Evolutionary conservation across 140 eudicot genomes (phyloP).

Genomic region (Oenanthe javanica): DNA sequence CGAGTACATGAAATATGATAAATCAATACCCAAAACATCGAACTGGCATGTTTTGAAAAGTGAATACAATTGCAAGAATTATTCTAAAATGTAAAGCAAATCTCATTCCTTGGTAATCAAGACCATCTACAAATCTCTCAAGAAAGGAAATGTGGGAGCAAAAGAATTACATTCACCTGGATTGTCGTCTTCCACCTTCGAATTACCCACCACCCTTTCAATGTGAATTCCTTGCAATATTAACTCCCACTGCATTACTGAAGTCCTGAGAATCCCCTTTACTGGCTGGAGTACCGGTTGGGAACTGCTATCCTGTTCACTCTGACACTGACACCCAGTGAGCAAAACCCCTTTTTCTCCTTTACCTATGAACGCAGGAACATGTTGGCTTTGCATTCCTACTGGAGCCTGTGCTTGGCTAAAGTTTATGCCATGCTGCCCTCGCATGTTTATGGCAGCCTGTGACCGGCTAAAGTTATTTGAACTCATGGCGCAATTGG

Average conservation of each 20-base stretch:
- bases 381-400: neutral
- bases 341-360: conserved; percentile 20
- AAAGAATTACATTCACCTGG: conserved; percentile 21
- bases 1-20: neutral
- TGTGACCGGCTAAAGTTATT: conserved; percentile 11
- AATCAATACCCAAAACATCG: neutral
- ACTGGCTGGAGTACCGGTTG: conserved; percentile 22
- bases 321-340: conserved; percentile 20
- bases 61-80: neutral
- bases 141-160: neutral
- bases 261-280: conserved; percentile 16
- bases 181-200: conserved; percentile 38
- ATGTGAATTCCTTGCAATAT: conserved; percentile 38
- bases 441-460: conserved; percentile 18
- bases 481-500: conserved; percentile 23
- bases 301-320: conserved; percentile 20
- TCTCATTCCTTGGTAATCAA: neutral
- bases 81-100: neutral
- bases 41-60: neutral
- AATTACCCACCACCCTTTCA: conserved; percentile 56
- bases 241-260: conserved; percentile 22
- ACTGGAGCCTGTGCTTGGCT: neutral
- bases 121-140: neutral
- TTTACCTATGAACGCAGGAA: conserved; percentile 9
- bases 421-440: neutral